Base-by-base conservation (phyloP, 257 asterid genomes). In the Gynochthodes officinalis region DNA sequence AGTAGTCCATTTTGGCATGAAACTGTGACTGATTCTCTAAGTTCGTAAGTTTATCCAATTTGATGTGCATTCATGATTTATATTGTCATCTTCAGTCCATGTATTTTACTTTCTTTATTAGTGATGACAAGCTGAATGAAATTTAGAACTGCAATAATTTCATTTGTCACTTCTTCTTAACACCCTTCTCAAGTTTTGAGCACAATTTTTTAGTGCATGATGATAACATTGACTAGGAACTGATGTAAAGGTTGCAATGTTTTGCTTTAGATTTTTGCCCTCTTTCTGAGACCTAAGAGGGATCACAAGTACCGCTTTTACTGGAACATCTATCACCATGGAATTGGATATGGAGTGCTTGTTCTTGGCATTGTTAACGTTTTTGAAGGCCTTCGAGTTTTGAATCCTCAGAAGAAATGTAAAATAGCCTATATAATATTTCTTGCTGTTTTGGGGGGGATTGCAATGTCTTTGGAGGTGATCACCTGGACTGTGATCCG, bases 361-460 rank as follows among this genome's bases (percentile, higher is more conserved):
- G 68, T 67, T 46, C 81, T 80, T 9, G 72, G 81, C 62, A 73
- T 80, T 37, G 8, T 67, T n/a, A 80, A 80, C 50, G 78, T 76
- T 32, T 80, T 76, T 61, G 61, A 80, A 44, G 81, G 84, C n/a
- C 75, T 80, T 32, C 65, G 55, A 37, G 62, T 74, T 7, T 63
- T 76, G 54, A 28, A 18, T 23, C 64, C 78, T 9, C 49, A 43
- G 40, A 68, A 63, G 53, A 39, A 69, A 11, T 80, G 81, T 81
- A 72, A 48, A 75, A 48, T 33, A 15, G 78, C 73, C 2, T 80
- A 80, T 53, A 76, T 64, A 37, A 50, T 37, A 0, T 63, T 52
- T 70, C 65, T 70, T 21, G 64, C 53, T 37, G 53, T n/a, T 5
- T 37, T 70, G 35, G 74, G 64, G n/a, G 74, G 39, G 9, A 42